Evolutionary conservation across 257 asterid genomes (phyloP), one percentile per base, ranked within the genome.

Genomic region (Pogostemon cablin): DNA sequence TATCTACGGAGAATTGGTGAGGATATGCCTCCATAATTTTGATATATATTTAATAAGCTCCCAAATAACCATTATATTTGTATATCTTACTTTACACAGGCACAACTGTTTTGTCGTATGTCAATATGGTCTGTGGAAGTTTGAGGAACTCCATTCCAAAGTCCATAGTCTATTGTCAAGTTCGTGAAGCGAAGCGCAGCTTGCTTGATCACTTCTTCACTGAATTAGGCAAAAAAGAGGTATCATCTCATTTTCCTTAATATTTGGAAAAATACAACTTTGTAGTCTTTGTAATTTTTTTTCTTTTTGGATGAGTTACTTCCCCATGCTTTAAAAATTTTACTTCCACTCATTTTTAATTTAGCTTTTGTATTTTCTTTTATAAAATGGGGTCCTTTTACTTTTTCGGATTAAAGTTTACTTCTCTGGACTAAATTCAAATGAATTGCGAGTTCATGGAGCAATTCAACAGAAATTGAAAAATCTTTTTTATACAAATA

Each of bases 131-230:
- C 3, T 95, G 99, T 67, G 92, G 85, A 41, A 83, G 95, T 75
- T 71, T 95, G 84, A 86, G 96, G 87, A 92, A 91, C 85, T 91
- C 98, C 72, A 89, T 91, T 67, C 98, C 99, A 1, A 93, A 91
- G 82, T 95, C 98, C n/a, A 79, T 95, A 4, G 99, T 95, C 34
- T 90, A 91, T 67, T 92, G 97, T 73, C 99, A 95, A 84, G 99
- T 95, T 40, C 98, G 99, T 10, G 98, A 91, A 87, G 99, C 99
- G 10, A 95, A 95, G 52, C 96, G 99, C 57, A 86, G 97, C 79
- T 77, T 95, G 76, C 99, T 95, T 0, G 99, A 95, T 76, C 88
- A 86, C 82, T 95, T 95, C 88, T 95, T 91, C 76, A 70, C 99
- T 0, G 97, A 91, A 1, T 61, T 95, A 55, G 99, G 97, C 41